Evolutionary conservation across 1,139 yeast species (phyloP), one percentile per base, ranked within the genome.

Genomic region (Yamadazyma buinensis): DNA sequence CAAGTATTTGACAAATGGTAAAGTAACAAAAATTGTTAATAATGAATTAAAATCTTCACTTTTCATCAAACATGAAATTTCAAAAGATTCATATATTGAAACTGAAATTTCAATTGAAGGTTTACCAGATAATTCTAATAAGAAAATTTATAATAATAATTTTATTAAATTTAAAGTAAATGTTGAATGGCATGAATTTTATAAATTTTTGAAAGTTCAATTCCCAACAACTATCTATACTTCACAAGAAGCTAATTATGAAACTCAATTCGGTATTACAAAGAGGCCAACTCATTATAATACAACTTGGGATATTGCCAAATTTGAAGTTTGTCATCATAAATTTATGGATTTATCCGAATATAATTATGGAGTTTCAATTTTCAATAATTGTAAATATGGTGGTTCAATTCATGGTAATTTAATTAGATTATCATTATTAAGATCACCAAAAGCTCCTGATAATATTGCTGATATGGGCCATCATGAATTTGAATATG

Each of bases 381-480:
- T 92, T 18, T 57, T 92, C 50, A 92, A 90, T 55, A 82, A 87
- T 59, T 74, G 80, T 55, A 92, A 92, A 60, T 92, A 88, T 51
- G 97, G 97, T 11, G 95, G 86, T 44, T 75, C 95, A 1, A 80
- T 90, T 15, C 97, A 87, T 51, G 97, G 97, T 15, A 86, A 87
- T 49, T 62, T 80, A 50, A 85, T 90, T 77, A 76, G 96, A 34
- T 67, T 92, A 38, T 85, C 95, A 2, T 64, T 87, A 41, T 65
- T 87, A 49, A 76, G 96, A 55, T 76, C 95, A 17, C 86, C 97
- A 24, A 88, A 88, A 59, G 84, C 87, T 12, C 97, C 97, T 0
- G 97, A 88, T 66, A 87, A 83, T 18, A 72, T 77, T 51, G 97
- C 97, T 4, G 97, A 92, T 57, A 87, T 92, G 87, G 97, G 97